Percentiles rank a stretch among this genome's conserved stretches.
Evolutionary conservation across 2,329 filamentous ascomycete genomes (phyloP).

Genomic region (Phoma sp.): DNA sequence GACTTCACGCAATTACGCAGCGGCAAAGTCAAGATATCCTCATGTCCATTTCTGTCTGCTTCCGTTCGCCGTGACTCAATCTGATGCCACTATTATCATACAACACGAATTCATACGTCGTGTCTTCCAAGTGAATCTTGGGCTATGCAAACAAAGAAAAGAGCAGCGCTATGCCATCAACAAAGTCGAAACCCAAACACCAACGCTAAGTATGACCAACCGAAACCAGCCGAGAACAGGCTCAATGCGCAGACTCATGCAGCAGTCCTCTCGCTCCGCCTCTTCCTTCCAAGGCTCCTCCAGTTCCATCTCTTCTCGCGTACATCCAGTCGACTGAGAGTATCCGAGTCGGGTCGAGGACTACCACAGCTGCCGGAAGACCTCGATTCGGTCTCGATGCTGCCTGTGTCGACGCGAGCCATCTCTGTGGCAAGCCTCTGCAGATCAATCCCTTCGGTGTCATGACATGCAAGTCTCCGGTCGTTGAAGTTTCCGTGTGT

Average conservation of each 20-base stretch:
- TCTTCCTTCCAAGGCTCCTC: constrained; percentile 29
- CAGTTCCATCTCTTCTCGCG: constrained; percentile 27
- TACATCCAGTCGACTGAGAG: constrained; percentile 26
- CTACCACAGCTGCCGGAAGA: constrained; percentile 26
- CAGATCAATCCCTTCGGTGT: constrained; percentile 34
- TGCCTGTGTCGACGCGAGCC: constrained; percentile 20
- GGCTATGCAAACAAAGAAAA: constrained; percentile 12
- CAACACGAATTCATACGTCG: constrained; percentile 17
- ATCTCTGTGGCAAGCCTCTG: constrained; percentile 34
- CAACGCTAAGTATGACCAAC: constrained; percentile 10
- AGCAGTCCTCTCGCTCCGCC: constrained; percentile 21
- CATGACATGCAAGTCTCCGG: constrained; percentile 23
- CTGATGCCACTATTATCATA: constrained; percentile 7
- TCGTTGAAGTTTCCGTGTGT: constrained; percentile 31
- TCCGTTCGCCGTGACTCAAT: neutral
- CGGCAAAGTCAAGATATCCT: neutral
- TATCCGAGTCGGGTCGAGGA: constrained; percentile 43
- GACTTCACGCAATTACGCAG: constrained; percentile 1
- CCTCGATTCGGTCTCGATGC: constrained; percentile 19
- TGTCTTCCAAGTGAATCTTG: constrained; percentile 15
- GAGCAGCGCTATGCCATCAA: constrained; percentile 15
- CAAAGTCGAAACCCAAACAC: constrained; percentile 17
- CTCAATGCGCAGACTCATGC: constrained; percentile 1
- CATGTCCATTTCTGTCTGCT: constrained; percentile 1
- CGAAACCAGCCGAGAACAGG: neutral